Conservation (phyloP, 208 protist species). For the Trypanosoma avium region DNA sequence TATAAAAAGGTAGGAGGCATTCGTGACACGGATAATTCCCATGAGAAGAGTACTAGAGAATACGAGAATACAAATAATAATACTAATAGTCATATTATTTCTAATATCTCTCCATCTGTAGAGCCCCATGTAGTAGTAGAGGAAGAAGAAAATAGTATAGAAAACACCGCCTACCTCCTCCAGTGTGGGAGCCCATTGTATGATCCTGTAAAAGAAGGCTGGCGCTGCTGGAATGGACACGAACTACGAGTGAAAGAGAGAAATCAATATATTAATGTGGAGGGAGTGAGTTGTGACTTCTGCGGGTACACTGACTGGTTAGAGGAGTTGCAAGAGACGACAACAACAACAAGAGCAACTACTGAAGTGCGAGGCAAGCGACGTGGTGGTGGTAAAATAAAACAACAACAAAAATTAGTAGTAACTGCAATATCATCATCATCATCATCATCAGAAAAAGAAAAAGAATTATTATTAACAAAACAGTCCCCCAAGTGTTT, state of each 20-base stretch:
- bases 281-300: constrained; percentile 87
- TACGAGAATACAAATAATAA: no score
- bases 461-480: no score
- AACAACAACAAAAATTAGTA: background rate
- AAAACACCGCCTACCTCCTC: constrained; percentile 27
- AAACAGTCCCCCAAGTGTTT: no score
- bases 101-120: no score
- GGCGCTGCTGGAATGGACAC: constrained; percentile 71
- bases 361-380: background rate
- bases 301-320: constrained; percentile 79
- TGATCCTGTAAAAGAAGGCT: constrained; percentile 53
- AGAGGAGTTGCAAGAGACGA: constrained; percentile 2
- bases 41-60: no score
- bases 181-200: constrained; percentile 83
- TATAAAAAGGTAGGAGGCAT: no score
- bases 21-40: no score
- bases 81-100: no score
- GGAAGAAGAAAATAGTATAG: constrained; percentile 1
- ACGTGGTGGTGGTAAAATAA: constrained; percentile 17
- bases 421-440: no score
- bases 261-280: constrained; percentile 45
- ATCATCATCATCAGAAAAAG: no score
- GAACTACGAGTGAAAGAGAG: constrained; percentile 31
- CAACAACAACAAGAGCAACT: background rate
- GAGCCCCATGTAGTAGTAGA: background rate